phyloP scores from a whole-genome alignment of 331 rosid species.

The Malus hybrid region DNA sequence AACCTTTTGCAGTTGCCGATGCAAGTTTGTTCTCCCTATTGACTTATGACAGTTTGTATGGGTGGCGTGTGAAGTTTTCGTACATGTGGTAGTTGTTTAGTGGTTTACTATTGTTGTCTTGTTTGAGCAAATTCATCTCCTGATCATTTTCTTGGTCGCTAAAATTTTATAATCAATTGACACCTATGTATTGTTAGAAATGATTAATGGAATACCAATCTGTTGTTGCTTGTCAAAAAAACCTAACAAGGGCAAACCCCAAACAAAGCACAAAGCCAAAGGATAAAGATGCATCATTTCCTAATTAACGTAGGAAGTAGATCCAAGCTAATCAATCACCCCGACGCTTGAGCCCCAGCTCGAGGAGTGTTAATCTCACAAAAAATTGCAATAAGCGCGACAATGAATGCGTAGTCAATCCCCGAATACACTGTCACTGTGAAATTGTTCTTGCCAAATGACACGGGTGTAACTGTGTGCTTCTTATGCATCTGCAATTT shows the following conservation, averaged over 20 bases:
- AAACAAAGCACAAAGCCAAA: not conserved
- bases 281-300: not conserved
- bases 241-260: not conserved
- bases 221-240: not conserved
- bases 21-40: no score
- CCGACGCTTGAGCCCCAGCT: no score
- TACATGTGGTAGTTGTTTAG: no score
- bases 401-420: slow-evolving; percentile 48
- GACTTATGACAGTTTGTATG: no score
- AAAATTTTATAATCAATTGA: no score
- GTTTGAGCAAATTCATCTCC: no score
- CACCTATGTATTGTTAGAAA: no score
- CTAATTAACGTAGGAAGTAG: not conserved
- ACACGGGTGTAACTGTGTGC: slow-evolving; percentile 18
- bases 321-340: not conserved
- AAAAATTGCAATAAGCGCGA: slow-evolving; percentile 27
- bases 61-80: no score
- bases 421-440: slow-evolving; percentile 40
- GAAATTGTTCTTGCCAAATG: slow-evolving; percentile 34
- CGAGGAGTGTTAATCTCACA: slow-evolving; percentile 19
- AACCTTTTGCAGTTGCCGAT: no score
- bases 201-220: no score
- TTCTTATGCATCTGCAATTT: slow-evolving; percentile 55
- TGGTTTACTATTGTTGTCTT: no score
- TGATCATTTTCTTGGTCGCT: no score